These are phyloP conservation scores for Citrus trifoliata DNA, from an alignment of 345 rosid species.

Conservation along the genomic window DNA sequence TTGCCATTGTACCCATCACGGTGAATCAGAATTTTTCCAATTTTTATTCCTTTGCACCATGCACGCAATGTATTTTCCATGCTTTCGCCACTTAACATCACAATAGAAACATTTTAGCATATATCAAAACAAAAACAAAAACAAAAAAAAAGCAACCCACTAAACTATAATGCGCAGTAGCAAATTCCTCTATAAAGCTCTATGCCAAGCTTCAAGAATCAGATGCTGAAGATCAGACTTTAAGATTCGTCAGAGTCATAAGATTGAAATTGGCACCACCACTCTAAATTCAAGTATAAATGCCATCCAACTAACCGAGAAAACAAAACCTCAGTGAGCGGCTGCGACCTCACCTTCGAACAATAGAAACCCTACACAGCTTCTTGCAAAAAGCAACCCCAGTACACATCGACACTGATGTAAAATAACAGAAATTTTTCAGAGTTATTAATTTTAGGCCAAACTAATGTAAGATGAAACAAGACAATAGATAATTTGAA, in stretches of 20 bases:
- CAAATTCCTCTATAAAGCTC: slow-evolving; percentile 9
- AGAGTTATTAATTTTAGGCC: background rate
- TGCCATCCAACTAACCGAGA: slow-evolving; percentile 15
- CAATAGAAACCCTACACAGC: slow-evolving; percentile 89
- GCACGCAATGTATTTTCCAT: slow-evolving; percentile 98
- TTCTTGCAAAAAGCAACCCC: slow-evolving; percentile 99
- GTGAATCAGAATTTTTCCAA: slow-evolving; percentile 93
- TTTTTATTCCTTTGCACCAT: slow-evolving; percentile 96
- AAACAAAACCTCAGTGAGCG: slow-evolving; percentile 32
- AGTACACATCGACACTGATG: slow-evolving; percentile 68
- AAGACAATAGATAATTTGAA: background rate
- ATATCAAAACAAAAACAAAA: background rate
- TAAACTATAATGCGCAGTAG: background rate
- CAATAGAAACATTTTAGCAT: slow-evolving; percentile 14
- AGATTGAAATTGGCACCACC: background rate
- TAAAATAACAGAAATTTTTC: slow-evolving; percentile 7
- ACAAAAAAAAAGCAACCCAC: background rate
- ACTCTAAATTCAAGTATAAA: slow-evolving; percentile 1
- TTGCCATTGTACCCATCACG: slow-evolving; percentile 94
- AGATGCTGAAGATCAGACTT: background rate
- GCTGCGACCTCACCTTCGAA: slow-evolving; percentile 77
- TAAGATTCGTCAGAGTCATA: slow-evolving; percentile 2
- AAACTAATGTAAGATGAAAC: background rate
- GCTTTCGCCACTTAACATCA: slow-evolving; percentile 83
- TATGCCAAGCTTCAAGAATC: slow-evolving; percentile 3